A percentile compares a stretch with the other conserved stretches of the same genome.
These are phyloP conservation scores for Cordyceps pruinosa DNA, from an alignment of 2,329 filamentous ascomycete genomes.

Conservation along the genomic window DNA sequence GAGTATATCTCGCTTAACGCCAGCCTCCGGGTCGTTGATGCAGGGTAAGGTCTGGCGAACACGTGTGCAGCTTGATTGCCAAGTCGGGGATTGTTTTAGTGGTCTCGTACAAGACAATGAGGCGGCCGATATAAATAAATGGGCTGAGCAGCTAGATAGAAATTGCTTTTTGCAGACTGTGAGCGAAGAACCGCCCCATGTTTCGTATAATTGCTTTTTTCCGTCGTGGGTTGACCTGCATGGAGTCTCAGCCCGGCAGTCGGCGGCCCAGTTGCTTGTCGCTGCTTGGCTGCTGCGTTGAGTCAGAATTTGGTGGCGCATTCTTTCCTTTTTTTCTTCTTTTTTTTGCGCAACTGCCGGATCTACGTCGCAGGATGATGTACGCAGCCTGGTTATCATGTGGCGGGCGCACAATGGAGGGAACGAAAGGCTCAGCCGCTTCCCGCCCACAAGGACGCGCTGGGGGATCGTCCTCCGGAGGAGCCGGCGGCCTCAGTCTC, in stretches of 20 bases:
- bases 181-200: no score
- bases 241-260: background rate
- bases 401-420: background rate
- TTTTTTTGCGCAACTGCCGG: slow-evolving; percentile 1
- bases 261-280: background rate
- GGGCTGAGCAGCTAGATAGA: no score
- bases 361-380: slow-evolving; percentile 3
- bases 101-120: background rate
- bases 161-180: no score
- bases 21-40: no score
- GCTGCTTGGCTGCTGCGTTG: background rate
- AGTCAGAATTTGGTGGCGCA: background rate
- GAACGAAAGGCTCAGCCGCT: background rate
- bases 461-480: background rate
- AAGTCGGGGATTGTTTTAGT: background rate
- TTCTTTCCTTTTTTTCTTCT: background rate
- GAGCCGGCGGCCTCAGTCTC: background rate
- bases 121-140: no score
- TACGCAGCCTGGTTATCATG: background rate
- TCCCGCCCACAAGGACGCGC: background rate
- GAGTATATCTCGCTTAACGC: background rate
- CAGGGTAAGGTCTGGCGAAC: background rate
- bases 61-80: background rate
- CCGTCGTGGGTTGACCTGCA: background rate
- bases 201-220: no score